Evolutionary conservation across 2,329 filamentous ascomycete genomes (phyloP).

Genomic region (Polychaeton citri): DNA sequence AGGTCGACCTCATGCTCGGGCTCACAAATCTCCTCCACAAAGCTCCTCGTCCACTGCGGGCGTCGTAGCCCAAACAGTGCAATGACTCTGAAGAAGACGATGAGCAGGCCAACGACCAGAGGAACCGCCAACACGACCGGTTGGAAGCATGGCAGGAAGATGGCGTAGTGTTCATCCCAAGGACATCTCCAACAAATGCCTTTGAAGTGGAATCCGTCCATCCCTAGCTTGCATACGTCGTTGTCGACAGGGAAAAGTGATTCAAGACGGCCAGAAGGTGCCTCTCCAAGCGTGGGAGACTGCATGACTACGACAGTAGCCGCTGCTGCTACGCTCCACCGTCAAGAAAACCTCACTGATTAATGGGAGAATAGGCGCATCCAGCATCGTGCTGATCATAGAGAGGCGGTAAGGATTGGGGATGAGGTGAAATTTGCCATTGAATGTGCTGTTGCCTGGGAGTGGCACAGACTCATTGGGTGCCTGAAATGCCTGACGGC

Average conservation of each 20-base stretch:
- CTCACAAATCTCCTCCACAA: slow-evolving; percentile 30
- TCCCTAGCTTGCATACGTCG: not conserved
- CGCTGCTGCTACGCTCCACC: too few species aligned
- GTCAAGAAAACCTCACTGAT: too few species aligned
- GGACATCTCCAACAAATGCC: slow-evolving; percentile 12
- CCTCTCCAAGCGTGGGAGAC: slow-evolving; percentile 1
- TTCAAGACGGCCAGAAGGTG: not conserved
- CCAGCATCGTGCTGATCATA: too few species aligned
- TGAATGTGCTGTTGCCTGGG: too few species aligned
- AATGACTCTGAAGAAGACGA: slow-evolving; percentile 25
- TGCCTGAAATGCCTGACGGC: too few species aligned
- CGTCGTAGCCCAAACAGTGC: slow-evolving; percentile 20
- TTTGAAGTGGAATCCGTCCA: too few species aligned
- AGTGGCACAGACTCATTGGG: too few species aligned
- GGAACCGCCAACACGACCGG: slow-evolving; percentile 27
- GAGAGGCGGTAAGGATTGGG: too few species aligned
- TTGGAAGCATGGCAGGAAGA: slow-evolving; percentile 27
- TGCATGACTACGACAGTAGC: not conserved
- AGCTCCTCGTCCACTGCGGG: slow-evolving; percentile 39
- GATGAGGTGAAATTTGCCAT: too few species aligned
- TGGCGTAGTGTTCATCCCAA: slow-evolving; percentile 24
- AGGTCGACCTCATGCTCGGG: slow-evolving; percentile 13
- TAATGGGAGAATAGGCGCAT: too few species aligned
- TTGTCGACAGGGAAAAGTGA: not conserved
- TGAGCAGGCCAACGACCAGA: slow-evolving; percentile 20